phyloP scores from a whole-genome alignment of 2,329 filamentous ascomycete genomes.

The Colletotrichum tropicicola region DNA sequence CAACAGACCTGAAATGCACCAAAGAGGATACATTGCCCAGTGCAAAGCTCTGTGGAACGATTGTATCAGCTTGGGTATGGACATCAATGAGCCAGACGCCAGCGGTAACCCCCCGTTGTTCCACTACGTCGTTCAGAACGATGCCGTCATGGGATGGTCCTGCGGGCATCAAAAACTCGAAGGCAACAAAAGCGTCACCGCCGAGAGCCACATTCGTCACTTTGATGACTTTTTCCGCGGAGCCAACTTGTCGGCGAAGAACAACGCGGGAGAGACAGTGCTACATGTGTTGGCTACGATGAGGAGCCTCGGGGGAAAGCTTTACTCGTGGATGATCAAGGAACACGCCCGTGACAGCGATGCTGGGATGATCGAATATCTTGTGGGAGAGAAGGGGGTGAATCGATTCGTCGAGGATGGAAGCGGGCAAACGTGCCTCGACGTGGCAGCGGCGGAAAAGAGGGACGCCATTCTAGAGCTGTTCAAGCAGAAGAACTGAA shows the following conservation, averaged over 20 bases:
- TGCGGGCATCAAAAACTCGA: too few species aligned
- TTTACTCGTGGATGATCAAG: too few species aligned
- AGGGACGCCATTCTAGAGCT: not conserved
- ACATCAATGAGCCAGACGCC: not conserved
- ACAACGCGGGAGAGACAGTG: not conserved
- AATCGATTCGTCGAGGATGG: not conserved
- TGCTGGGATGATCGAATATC: not conserved
- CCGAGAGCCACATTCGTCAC: too few species aligned
- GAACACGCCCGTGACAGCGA: not conserved
- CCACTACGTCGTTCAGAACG: not conserved
- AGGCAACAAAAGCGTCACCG: too few species aligned
- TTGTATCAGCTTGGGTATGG: not conserved
- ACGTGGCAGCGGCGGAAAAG: not conserved
- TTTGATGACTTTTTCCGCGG: not conserved
- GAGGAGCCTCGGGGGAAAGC: too few species aligned
- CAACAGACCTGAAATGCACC: not conserved
- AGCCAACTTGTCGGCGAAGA: not conserved
- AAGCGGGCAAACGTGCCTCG: not conserved
- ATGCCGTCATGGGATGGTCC: not conserved
- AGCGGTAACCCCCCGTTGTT: not conserved
- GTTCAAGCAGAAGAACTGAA: not conserved
- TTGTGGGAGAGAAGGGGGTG: not conserved
- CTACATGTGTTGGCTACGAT: not conserved
- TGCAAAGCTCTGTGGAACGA: not conserved
- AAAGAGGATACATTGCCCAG: not conserved